Percentiles rank a stretch among this genome's conserved stretches.
These are phyloP conservation scores for Senecio squalidus DNA, from an alignment of 140 eudicot species.

Conservation along the genomic window DNA sequence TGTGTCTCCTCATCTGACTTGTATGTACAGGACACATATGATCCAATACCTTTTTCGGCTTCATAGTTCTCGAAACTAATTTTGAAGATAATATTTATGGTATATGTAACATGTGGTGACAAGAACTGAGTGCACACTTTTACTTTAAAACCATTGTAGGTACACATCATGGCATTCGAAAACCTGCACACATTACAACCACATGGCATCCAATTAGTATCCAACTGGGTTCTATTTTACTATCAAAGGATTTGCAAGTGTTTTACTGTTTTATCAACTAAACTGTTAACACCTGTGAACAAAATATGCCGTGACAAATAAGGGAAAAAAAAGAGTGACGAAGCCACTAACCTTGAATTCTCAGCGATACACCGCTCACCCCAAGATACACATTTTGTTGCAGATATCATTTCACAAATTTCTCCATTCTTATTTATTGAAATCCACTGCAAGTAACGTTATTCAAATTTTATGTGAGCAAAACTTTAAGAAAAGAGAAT, in stretches of 20 bases:
- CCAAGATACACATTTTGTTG: constrained; percentile 16
- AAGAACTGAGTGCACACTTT: constrained; percentile 21
- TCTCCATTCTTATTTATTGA: constrained; percentile 18
- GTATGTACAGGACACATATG: constrained; percentile 16
- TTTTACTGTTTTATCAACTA: too few relatives aligned
- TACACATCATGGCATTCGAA: background rate
- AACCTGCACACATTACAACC: constrained; percentile 19
- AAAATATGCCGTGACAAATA: too few relatives aligned
- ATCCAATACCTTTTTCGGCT: constrained; percentile 3
- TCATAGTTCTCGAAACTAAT: background rate
- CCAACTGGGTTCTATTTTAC: too few relatives aligned
- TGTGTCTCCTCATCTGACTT: constrained; percentile 18
- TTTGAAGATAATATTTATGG: constrained; percentile 14
- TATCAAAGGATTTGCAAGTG: too few relatives aligned
- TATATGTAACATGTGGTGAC: constrained; percentile 18
- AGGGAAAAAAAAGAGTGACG: background rate
- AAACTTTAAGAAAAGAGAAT: background rate
- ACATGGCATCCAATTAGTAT: too few relatives aligned
- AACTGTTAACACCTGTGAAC: too few relatives aligned
- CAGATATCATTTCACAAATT: constrained; percentile 14
- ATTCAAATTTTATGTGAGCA: background rate
- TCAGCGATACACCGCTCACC: constrained; percentile 1
- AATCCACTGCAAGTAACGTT: constrained; percentile 4
- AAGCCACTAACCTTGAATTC: constrained; percentile 13
- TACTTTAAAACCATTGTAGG: constrained; percentile 14